Evolutionary conservation across 139 green algal species (phyloP).

Genomic region (Chlorella sp.): DNA sequence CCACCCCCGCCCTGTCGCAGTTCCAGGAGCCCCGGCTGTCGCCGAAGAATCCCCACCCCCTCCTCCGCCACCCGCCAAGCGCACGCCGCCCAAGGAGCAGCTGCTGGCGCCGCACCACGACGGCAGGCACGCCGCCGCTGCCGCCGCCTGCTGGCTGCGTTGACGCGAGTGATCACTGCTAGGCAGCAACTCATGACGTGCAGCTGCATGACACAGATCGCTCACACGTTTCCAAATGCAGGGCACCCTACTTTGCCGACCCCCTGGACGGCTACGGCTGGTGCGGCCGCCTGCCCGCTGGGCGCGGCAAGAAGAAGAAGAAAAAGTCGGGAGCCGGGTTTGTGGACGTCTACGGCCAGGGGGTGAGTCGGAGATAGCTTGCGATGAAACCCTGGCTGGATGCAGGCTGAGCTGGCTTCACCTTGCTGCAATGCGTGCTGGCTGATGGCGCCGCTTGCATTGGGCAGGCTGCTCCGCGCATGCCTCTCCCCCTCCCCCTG

Average conservation of each 20-base stretch:
- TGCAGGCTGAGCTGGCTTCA: neutral
- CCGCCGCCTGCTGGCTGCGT: neutral
- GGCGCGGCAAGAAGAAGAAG: constrained; percentile 28
- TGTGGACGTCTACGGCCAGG: constrained; percentile 20
- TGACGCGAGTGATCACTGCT: neutral
- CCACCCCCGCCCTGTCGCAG: neutral
- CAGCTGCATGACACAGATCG: neutral
- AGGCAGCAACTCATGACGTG: neutral
- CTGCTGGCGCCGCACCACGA: neutral
- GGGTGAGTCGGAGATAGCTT: no score
- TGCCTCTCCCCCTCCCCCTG: no score
- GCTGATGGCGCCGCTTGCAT: neutral
- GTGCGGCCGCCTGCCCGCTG: neutral
- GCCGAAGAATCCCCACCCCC: neutral
- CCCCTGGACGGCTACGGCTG: constrained; percentile 9
- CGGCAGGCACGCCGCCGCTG: constrained; percentile 13
- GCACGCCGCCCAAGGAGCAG: neutral
- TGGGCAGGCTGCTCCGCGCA: neutral
- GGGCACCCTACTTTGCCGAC: constrained; percentile 21
- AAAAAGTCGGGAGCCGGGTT: neutral
- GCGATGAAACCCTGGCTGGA: neutral
- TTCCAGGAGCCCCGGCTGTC: neutral
- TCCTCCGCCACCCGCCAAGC: neutral
- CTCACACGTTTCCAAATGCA: neutral
- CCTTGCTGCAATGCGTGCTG: neutral